Evolutionary conservation across 164 flowering plant genomes (phyloP), one percentile per base, ranked within the genome.

Genomic region (Vitis riparia): DNA sequence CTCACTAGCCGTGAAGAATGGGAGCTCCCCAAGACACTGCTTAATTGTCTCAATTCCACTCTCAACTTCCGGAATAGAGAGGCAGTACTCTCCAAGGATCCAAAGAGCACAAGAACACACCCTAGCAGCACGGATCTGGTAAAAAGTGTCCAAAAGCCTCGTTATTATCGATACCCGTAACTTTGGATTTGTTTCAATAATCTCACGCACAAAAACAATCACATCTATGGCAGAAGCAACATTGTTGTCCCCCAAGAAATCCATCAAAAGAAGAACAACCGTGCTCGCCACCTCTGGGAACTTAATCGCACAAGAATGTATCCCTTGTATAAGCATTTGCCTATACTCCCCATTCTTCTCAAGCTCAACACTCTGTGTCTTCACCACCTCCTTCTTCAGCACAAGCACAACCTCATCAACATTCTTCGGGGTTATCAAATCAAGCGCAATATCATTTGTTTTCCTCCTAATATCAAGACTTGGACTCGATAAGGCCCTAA

Each of bases 251-350:
- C 99, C 95, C 80, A 92, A 81, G 91, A 91, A 92, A 80, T 94
- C 99, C 98, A 94, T 94, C 85, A 94, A 75, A 19, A 92, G 86
- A 83, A 91, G 97, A 64, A 94, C 97, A 71, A 94, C 99, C 2
- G 97, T 91, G 81, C 99, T 88, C 13, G 99, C 98, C 47, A 94
- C 98, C 75, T 92, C 99, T 1, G 99, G 97, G 76, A 89, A 94
- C 73, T 91, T 92, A 59, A 94, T 81, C 0, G 97, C 98, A 79
- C 99, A 94, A 5, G 94, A 75, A 83, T 94, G 96, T 8, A 94
- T 94, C 17, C 98, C 98, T 73, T 94, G 98, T 60, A 94, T 91
- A 56, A 94, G 88, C 97, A 94, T 91, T 73, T 94, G 98, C 68
- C 97, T 79, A 59, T 90, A 91, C 67, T 94, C 99, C 62, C 94